Percentiles rank a stretch among this genome's conserved stretches.
Conservation (phyloP, 257 asterid genomes). For the Apocynum venetum region DNA sequence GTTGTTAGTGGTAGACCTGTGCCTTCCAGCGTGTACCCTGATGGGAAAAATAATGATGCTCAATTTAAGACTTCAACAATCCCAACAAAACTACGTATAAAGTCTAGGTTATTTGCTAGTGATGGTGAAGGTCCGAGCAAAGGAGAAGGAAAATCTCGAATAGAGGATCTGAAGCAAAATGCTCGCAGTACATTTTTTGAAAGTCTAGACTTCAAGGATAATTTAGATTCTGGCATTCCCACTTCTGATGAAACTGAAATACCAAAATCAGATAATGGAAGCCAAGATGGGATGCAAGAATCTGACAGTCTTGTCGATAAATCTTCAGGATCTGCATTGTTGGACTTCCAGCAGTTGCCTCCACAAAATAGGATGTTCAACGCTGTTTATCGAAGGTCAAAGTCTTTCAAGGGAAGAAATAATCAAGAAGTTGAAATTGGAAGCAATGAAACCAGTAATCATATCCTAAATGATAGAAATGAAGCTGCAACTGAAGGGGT, state of each 20-base stretch:
- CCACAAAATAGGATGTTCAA: slow-evolving; percentile 61
- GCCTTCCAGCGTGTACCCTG: slow-evolving; percentile 28
- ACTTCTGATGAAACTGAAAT: slow-evolving; percentile 24
- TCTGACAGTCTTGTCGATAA: slow-evolving; percentile 34
- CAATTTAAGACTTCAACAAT: slow-evolving; percentile 32
- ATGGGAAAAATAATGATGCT: slow-evolving; percentile 32
- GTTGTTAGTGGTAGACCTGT: slow-evolving; percentile 29
- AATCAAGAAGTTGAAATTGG: slow-evolving; percentile 43
- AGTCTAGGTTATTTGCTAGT: slow-evolving; percentile 43
- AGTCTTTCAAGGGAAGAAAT: slow-evolving; percentile 48
- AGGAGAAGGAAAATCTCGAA: slow-evolving; percentile 26
- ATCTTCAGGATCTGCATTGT: slow-evolving; percentile 39
- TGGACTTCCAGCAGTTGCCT: slow-evolving; percentile 46
- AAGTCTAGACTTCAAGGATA: slow-evolving; percentile 23
- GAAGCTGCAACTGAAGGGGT: slow-evolving; percentile 44
- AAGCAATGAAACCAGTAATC: slow-evolving; percentile 52
- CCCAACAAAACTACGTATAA: slow-evolving; percentile 65
- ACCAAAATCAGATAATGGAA: slow-evolving; percentile 32
- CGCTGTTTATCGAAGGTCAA: slow-evolving; percentile 82
- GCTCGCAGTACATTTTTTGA: slow-evolving; percentile 24
- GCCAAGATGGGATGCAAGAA: slow-evolving; percentile 29
- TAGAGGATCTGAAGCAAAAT: slow-evolving; percentile 31
- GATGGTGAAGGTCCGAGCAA: slow-evolving; percentile 37
- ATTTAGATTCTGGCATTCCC: slow-evolving; percentile 29
- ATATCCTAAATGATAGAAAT: slow-evolving; percentile 36